Conservation (phyloP, 139 green algal genomes). For the Auxenochlorella protothecoides region DNA sequence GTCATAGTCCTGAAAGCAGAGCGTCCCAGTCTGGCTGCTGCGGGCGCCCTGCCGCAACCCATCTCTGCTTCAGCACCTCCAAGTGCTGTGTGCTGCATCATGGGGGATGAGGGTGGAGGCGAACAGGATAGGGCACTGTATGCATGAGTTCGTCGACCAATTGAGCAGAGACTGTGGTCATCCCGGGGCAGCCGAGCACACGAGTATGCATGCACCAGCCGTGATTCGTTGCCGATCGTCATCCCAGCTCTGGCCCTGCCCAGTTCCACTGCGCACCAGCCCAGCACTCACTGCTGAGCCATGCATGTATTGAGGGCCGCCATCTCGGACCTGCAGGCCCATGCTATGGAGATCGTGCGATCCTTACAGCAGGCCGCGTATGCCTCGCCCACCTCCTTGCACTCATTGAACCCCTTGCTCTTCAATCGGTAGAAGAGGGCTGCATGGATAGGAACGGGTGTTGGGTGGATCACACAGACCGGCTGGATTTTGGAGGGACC, state of each 20-base stretch:
- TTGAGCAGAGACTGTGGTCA: neutral
- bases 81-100: constrained; percentile 26
- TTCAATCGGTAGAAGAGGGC: constrained; percentile 36
- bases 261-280: neutral
- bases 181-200: too few relatives aligned
- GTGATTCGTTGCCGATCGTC: too few relatives aligned
- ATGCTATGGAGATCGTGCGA: constrained; percentile 30
- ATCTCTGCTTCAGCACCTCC: constrained; percentile 33
- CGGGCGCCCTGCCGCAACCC: constrained; percentile 27
- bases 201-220: too few relatives aligned
- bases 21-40: constrained; percentile 29
- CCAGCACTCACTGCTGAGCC: constrained; percentile 18
- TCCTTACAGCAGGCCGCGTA: constrained; percentile 37
- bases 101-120: neutral
- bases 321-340: constrained; percentile 33
- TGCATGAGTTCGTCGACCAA: neutral
- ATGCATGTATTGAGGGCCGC: constrained; percentile 24
- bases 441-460: constrained; percentile 4
- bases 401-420: constrained; percentile 17
- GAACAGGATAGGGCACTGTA: neutral
- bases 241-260: too few relatives aligned
- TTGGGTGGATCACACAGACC: neutral
- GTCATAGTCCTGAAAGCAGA: constrained; percentile 26
- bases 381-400: constrained; percentile 2
- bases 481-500: neutral